Percentiles rank a stretch among this genome's conserved stretches.
phyloP scores from a whole-genome alignment of 306 rosid species.

The Myrica gale region DNA sequence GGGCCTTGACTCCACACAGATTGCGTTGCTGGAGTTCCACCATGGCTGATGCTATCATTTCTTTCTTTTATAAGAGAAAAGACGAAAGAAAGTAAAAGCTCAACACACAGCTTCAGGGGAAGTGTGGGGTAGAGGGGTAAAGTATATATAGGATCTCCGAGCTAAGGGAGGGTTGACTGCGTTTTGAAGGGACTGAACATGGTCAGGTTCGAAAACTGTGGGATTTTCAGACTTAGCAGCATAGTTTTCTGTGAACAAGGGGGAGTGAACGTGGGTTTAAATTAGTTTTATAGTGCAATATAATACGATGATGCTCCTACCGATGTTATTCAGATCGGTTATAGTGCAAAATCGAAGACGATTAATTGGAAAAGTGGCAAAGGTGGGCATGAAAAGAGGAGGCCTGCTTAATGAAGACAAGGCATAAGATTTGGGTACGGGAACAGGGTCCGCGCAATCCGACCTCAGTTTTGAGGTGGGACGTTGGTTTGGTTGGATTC shows the following conservation, averaged over 20 bases:
- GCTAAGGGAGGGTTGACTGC: conserved; percentile 32
- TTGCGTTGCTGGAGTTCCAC: conserved; percentile 41
- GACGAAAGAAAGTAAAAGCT: conserved; percentile 22
- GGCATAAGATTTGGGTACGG: conserved; percentile 52
- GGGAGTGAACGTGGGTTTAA: conserved; percentile 60
- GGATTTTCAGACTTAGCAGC: conserved; percentile 61
- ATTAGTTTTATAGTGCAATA: conserved; percentile 13
- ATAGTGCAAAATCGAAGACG: conserved; percentile 28
- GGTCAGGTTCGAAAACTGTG: conserved; percentile 80
- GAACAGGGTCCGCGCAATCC: conserved; percentile 75
- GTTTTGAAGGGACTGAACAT: conserved; percentile 59
- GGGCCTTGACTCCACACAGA: conserved; percentile 21
- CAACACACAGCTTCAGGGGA: conserved; percentile 29
- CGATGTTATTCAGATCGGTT: conserved; percentile 31
- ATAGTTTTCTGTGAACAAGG: conserved; percentile 44
- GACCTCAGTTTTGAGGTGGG: conserved; percentile 58
- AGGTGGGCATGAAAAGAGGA: conserved; percentile 67
- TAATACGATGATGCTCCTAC: conserved; percentile 22
- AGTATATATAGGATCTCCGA: conserved; percentile 19
- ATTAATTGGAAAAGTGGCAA: conserved; percentile 52
- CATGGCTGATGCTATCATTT: conserved; percentile 31
- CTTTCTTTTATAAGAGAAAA: not conserved
- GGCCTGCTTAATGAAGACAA: conserved; percentile 50
- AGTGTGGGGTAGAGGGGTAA: conserved; percentile 10
- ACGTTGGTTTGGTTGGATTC: conserved; percentile 61